Conservation (phyloP, 2,329 filamentous ascomycete species). For the Aspergillus novoparasiticus region DNA sequence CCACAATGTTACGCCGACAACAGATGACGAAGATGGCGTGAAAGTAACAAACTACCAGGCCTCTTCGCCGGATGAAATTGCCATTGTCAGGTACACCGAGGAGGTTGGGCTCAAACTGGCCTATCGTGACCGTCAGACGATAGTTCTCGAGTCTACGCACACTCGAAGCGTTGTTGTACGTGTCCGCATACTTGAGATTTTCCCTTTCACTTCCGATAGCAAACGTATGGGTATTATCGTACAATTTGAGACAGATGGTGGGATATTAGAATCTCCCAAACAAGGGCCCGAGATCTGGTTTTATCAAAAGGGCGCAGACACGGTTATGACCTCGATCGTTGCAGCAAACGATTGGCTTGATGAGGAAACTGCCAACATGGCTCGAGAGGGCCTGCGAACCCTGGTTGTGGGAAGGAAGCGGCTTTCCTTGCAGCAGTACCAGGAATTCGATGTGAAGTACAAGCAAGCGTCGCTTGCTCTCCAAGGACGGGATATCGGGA, state of each 20-base stretch:
- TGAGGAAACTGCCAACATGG: slow-evolving; percentile 99
- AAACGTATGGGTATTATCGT: slow-evolving; percentile 98
- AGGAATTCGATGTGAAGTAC: slow-evolving; percentile 74
- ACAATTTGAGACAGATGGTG: slow-evolving; percentile 69
- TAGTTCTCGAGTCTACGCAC: slow-evolving; percentile 76
- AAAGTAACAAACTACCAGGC: slow-evolving; percentile 87
- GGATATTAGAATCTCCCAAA: slow-evolving; percentile 52
- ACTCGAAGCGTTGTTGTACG: slow-evolving; percentile 75
- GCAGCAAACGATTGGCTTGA: slow-evolving; percentile 97
- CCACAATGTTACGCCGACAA: slow-evolving; percentile 94
- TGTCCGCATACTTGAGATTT: slow-evolving; percentile 88
- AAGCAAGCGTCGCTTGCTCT: slow-evolving; percentile 80
- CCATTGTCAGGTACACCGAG: slow-evolving; percentile 95
- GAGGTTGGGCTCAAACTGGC: slow-evolving; percentile 82
- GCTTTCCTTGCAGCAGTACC: slow-evolving; percentile 76
- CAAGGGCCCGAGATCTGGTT: slow-evolving; percentile 87
- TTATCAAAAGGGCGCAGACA: slow-evolving; percentile 97
- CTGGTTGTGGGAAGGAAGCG: slow-evolving; percentile 92
- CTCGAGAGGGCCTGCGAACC: slow-evolving; percentile 89
- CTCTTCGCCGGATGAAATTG: slow-evolving; percentile 96
- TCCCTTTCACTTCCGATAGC: slow-evolving; percentile 96
- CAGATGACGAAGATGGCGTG: slow-evolving; percentile 78
- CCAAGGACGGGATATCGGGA: slow-evolving; percentile 75
- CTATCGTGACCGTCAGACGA: slow-evolving; percentile 83
- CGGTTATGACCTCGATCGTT: slow-evolving; percentile 96